phyloP scores from a whole-genome alignment of 306 rosid species.

The Malus domestica region DNA sequence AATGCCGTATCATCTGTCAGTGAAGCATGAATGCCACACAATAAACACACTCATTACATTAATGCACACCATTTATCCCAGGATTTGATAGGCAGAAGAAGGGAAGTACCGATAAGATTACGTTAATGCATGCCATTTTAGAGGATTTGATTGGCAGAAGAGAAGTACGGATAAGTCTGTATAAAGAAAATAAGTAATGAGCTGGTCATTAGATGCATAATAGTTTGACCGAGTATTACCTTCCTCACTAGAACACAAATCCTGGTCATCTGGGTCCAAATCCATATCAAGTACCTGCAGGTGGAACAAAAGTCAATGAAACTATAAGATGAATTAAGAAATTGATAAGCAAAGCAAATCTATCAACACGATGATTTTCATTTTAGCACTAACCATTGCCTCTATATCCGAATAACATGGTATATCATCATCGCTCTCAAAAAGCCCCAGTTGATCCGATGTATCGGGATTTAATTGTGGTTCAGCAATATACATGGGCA shows the following conservation, averaged over 20 bases:
- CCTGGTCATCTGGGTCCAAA: conserved; percentile 77
- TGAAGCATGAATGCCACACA: neutral
- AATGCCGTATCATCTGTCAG: neutral
- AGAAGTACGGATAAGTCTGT: neutral
- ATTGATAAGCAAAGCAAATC: neutral
- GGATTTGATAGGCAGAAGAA: neutral
- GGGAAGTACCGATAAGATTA: neutral
- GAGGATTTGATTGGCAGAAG: neutral
- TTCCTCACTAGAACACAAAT: conserved; percentile 50
- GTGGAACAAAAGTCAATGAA: conserved; percentile 6
- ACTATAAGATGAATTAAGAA: neutral
- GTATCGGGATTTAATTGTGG: conserved; percentile 28
- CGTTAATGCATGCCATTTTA: neutral
- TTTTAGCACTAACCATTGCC: conserved; percentile 64
- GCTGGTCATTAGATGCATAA: neutral
- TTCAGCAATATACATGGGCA: conserved; percentile 30
- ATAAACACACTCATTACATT: neutral
- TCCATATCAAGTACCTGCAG: conserved; percentile 94
- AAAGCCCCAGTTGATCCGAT: conserved; percentile 42
- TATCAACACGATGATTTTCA: conserved; percentile 10
- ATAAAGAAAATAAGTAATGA: neutral
- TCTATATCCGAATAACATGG: conserved; percentile 89
- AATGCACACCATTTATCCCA: neutral
- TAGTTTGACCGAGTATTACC: conserved; percentile 38
- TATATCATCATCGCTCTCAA: conserved; percentile 71